Conservation (phyloP, 305 asterid species). For the Ilex paraguariensis region DNA sequence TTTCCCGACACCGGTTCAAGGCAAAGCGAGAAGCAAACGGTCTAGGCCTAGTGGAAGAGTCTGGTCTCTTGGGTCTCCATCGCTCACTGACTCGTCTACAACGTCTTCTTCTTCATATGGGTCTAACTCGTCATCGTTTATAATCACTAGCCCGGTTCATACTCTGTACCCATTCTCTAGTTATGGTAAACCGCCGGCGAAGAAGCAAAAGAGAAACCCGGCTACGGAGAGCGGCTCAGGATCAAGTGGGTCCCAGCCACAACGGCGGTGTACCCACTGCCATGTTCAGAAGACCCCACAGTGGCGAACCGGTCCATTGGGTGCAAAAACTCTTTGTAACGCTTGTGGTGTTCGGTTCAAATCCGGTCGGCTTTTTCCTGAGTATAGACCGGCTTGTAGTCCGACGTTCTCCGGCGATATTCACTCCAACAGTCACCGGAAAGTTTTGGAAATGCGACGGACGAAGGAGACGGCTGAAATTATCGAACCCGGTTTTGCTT, state of each 20-base stretch:
- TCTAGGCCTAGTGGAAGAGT: conserved; percentile 35
- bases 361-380: conserved; percentile 88
- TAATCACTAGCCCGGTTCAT: conserved; percentile 33
- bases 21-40: conserved; percentile 64
- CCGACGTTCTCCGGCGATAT: conserved; percentile 72
- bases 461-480: conserved; percentile 38
- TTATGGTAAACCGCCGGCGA: conserved; percentile 54
- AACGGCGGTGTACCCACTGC: conserved; percentile 87
- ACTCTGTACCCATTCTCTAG: conserved; percentile 41
- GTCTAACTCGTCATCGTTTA: conserved; percentile 38
- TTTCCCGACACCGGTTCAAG: conserved; percentile 45
- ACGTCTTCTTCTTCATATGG: conserved; percentile 57
- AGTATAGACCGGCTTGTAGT: conserved; percentile 96
- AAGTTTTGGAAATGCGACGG: conserved; percentile 93
- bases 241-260: conserved; percentile 18
- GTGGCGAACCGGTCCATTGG: conserved; percentile 96
- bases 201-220: conserved; percentile 54
- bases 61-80: conserved; percentile 48
- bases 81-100: conserved; percentile 52
- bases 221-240: conserved; percentile 41
- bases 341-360: conserved; percentile 98
- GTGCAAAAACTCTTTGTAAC: conserved; percentile 87
- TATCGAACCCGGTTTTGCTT: conserved; percentile 28
- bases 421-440: conserved; percentile 93
- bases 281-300: conserved; percentile 97